Base-by-base conservation (phyloP, 352 stramenopile genomes). In the Phytophthora kernoviae region DNA sequence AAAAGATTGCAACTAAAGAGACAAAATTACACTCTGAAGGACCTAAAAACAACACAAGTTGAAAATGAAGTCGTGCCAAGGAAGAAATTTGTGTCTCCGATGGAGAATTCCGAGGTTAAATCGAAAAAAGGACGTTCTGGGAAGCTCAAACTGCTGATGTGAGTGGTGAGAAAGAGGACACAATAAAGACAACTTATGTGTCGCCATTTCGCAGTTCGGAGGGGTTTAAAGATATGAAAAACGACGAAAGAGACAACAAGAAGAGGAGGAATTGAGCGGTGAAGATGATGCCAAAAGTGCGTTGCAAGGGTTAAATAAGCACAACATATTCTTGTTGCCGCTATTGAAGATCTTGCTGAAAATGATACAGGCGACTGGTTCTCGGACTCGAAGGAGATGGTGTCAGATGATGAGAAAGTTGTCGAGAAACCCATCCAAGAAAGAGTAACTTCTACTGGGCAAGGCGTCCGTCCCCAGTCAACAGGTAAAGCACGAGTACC, bases 281-380 rank as follows among this genome's bases (percentile, higher is more conserved):
- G 55, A 70, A 41, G 65, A 80, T 21, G 73, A 81, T 24, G 57
- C 69, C 2, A 68, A 70, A 12, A 63, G 32, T 32, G 59, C 18
- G 40, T 47, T 8, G 49, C 54, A 21, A 44, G 45, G 18, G 51
- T 65, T 27, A 58, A 56, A 45, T 60, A 68, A 40, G 71, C 80
- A 9, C 54, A 64, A 15, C 71, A 84, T 52, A 59, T 85, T 14
- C 73, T 79, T n/a, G 75, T 63, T 14, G 84, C 75, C 32, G 56
- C 68, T 15, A 70, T 72, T 9, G 39, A 40, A 27, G 56, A 37
- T 8, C 41, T 18, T 20, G 22, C 62, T 9, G 62, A 30, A 6
- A 30, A 81, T 22, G 75, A 78, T 40, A 66, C 62, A 42, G 81
- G 90, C 42, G 70, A 71, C 2, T 91, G 80, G 80, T 68, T 90